Base-by-base conservation (phyloP, 2,329 filamentous ascomycete genomes). In the Sarocladiaceae sp. region DNA sequence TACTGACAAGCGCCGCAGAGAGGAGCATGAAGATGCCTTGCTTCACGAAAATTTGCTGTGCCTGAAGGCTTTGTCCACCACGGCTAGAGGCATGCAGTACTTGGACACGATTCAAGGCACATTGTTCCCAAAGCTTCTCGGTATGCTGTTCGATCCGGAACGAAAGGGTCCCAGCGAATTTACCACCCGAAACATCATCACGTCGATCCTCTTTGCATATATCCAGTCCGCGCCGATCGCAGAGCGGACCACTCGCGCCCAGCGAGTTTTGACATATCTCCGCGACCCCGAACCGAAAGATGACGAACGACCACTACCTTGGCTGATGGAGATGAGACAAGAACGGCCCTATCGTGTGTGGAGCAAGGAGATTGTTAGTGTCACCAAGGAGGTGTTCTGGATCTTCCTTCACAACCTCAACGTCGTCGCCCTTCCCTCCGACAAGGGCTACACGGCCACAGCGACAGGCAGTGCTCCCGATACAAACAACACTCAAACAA, bases 381-480 rank as follows among this genome's bases (percentile, higher is more conserved):
- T 97, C 46, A 96, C 92, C 37, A 97, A 97, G 68, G 93, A 99
- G 67, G 93, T 97, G 25, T 99, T 99, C 66, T 99, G 93, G 93
- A 97, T 97, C 65, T 99, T 97, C 72, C 78, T 97, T 51, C 93
- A 97, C 69, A 88, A 96, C 60, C 77, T 96, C 53, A 97, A 97
- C 62, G 86, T 97, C 42, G 80, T 97, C 33, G 79, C 90, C 20
- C 69, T 88, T 29, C 81, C 85, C 2, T 62, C 71, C 29, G 72
- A 75, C 40, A 69, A 69, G 59, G 50, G 55, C 23, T 29, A 20
- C 37, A 25, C 12, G 5, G 42, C 50, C 12, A 35, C 50, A 13
- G 13, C 29, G 6, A 31, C 28, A 8, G 28, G 28, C 25, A 33
- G 26, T 10, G 26, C n/a, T 48, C 25, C 23, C 8, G 17, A 10